Percentiles rank a stretch among this genome's conserved stretches.
phyloP scores from a whole-genome alignment of 192 early-diverging fungal species.

The Coemansia sp. region DNA sequence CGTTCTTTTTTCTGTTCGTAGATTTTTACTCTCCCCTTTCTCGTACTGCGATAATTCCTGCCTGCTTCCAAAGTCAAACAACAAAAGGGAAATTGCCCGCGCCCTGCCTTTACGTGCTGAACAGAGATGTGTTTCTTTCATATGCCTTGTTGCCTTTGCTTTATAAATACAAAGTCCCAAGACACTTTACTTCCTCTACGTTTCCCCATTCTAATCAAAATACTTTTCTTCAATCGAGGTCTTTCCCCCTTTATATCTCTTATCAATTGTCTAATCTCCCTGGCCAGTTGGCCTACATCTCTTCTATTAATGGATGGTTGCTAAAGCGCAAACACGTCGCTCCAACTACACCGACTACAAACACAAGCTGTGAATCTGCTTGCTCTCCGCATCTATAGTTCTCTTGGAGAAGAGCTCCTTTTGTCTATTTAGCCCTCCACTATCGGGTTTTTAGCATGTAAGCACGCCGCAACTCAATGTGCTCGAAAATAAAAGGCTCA shows the following conservation, averaged over 20 bases:
- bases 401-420: not conserved
- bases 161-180: conserved; percentile 3
- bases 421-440: not conserved
- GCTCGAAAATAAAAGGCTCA: not conserved
- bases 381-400: not conserved
- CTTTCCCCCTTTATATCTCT: not conserved
- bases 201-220: not conserved
- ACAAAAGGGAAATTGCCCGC: conserved; percentile 9
- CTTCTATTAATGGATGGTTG: not conserved
- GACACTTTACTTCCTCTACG: not conserved
- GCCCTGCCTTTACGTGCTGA: not conserved
- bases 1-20: not conserved
- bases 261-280: not conserved
- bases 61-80: not conserved
- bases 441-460: not conserved
- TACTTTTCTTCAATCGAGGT: not conserved
- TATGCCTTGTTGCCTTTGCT: not conserved
- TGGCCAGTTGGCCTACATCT: not conserved
- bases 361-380: not conserved
- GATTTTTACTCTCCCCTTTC: not conserved
- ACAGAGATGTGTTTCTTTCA: not conserved
- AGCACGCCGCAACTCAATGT: not conserved
- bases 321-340: not conserved
- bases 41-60: not conserved
- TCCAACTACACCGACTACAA: not conserved